These are phyloP conservation scores for Yamadazyma triangularis DNA, from an alignment of 1,139 yeast genomes.

Conservation along the genomic window DNA sequence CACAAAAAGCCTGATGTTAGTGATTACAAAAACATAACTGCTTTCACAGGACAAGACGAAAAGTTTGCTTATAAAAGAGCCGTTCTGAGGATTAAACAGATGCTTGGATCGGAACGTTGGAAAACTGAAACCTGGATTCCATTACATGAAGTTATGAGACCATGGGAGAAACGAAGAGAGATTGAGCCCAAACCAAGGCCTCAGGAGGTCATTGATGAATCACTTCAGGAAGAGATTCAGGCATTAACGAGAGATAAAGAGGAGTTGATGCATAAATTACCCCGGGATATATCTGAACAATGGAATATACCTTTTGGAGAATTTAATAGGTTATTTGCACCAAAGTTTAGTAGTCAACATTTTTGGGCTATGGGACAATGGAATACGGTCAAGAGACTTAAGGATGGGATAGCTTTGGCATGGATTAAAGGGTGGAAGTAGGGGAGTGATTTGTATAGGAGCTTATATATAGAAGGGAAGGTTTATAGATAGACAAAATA, in stretches of 20 bases:
- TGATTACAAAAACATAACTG: constrained; percentile 47
- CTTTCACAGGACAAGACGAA: constrained; percentile 77
- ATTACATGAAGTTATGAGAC: constrained; percentile 47
- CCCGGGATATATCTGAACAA: constrained; percentile 21
- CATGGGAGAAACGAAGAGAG: constrained; percentile 46
- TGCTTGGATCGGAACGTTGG: constrained; percentile 59
- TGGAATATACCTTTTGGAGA: constrained; percentile 22
- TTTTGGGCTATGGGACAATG: constrained; percentile 68
- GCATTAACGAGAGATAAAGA: constrained; percentile 11
- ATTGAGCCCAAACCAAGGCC: neutral
- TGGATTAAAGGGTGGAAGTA: too few species aligned
- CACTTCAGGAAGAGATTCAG: constrained; percentile 5
- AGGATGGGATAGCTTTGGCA: constrained; percentile 47
- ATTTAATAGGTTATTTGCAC: constrained; percentile 36
- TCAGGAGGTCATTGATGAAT: neutral
- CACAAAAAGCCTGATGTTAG: constrained; percentile 3
- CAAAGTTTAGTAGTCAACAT: constrained; percentile 45
- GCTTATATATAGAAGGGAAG: too few species aligned
- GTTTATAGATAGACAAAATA: too few species aligned
- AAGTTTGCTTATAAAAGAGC: constrained; percentile 72
- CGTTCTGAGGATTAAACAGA: constrained; percentile 62
- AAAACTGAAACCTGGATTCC: constrained; percentile 53
- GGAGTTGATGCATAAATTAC: constrained; percentile 14
- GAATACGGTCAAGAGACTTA: constrained; percentile 47
- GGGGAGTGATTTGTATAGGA: too few species aligned